Conservation (phyloP, 805 yeast species). For the Spathaspora sp. region DNA sequence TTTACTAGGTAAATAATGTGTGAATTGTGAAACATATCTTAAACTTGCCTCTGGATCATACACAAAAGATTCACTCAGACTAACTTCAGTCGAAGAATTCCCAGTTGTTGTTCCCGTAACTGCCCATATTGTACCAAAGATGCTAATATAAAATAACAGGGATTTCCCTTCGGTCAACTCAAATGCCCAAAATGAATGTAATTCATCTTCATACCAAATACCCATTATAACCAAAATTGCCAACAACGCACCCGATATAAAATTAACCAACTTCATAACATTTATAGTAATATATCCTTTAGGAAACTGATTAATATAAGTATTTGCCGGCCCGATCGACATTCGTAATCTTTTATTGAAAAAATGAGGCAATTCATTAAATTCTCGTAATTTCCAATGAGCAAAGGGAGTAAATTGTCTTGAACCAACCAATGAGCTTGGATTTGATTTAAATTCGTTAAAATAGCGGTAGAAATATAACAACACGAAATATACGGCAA, state of each 20-base stretch:
- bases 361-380: constrained; percentile 87
- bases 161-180: constrained; percentile 81
- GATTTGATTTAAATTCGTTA: constrained; percentile 87
- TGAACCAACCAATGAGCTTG: constrained; percentile 63
- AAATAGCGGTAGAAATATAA: constrained; percentile 87
- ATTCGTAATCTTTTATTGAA: constrained; percentile 75
- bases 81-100: background rate
- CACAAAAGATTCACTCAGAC: constrained; percentile 32
- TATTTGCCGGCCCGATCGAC: constrained; percentile 75
- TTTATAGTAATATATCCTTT: constrained; percentile 52
- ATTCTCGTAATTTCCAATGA: constrained; percentile 92
- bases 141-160: constrained; percentile 80
- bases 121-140: constrained; percentile 88
- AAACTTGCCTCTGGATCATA: constrained; percentile 92
- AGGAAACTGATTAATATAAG: constrained; percentile 89
- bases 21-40: constrained; percentile 73
- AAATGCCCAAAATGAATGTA: constrained; percentile 72
- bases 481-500: constrained; percentile 76
- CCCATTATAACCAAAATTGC: constrained; percentile 70
- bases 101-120: constrained; percentile 46
- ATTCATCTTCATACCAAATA: constrained; percentile 79
- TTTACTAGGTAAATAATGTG: constrained; percentile 83
- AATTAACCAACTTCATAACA: constrained; percentile 39
- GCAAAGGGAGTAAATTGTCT: constrained; percentile 93
- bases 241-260: constrained; percentile 83